Evolutionary conservation across 495 filamentous ascomycete genomes (phyloP).

Genomic region (Xylaria acuta): DNA sequence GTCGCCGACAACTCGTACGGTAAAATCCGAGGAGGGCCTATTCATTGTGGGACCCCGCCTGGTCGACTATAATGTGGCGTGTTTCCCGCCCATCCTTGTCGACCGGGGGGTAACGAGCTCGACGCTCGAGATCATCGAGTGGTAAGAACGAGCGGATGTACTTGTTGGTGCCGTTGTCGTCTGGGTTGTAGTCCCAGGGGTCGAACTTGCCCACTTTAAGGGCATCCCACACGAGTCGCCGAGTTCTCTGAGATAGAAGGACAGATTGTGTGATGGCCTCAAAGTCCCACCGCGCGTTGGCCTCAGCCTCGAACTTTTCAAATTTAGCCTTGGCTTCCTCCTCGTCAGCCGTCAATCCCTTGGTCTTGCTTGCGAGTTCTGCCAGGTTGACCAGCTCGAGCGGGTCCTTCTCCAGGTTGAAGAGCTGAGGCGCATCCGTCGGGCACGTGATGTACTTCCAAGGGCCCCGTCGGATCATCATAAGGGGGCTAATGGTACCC

Average conservation of each 20-base stretch:
- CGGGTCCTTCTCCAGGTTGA: slow-evolving; percentile 74
- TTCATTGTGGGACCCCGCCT: slow-evolving; percentile 56
- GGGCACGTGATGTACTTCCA: slow-evolving; percentile 87
- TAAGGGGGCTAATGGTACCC: slow-evolving; percentile 81
- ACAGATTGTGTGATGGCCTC: slow-evolving; percentile 72
- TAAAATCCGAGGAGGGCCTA: slow-evolving; percentile 28
- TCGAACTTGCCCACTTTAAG: slow-evolving; percentile 71
- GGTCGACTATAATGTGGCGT: slow-evolving; percentile 44
- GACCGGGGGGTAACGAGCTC: slow-evolving; percentile 68
- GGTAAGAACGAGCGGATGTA: slow-evolving; percentile 74
- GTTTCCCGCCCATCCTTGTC: slow-evolving; percentile 62
- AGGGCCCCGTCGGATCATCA: slow-evolving; percentile 84
- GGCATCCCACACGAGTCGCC: slow-evolving; percentile 75
- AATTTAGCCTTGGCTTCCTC: slow-evolving; percentile 55
- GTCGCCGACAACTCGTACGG: background rate
- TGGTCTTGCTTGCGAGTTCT: slow-evolving; percentile 43
- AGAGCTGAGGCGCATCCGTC: slow-evolving; percentile 80
- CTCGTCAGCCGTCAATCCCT: slow-evolving; percentile 43
- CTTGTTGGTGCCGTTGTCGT: slow-evolving; percentile 73
- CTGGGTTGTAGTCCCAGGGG: slow-evolving; percentile 80
- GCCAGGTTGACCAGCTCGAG: slow-evolving; percentile 76
- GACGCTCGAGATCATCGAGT: slow-evolving; percentile 71
- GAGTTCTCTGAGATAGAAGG: slow-evolving; percentile 70
- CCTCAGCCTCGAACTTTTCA: slow-evolving; percentile 69
- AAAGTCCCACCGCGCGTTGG: slow-evolving; percentile 74